Evolutionary conservation across 2,329 filamentous ascomycete genomes (phyloP).

Genomic region (Helotiales sp.): DNA sequence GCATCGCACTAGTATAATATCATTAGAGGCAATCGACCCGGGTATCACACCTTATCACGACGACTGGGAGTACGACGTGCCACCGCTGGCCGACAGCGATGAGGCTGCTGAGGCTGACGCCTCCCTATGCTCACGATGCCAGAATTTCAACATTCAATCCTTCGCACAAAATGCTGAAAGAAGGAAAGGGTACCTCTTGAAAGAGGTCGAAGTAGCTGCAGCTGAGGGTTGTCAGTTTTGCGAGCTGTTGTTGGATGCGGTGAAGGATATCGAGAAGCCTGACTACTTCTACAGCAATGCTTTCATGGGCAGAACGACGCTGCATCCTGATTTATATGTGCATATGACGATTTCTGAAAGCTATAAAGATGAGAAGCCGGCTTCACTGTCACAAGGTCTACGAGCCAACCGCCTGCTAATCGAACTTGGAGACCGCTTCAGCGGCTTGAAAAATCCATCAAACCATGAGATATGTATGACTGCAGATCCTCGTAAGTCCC

Average conservation of each 20-base stretch:
- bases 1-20: neutral
- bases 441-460: slow-evolving; percentile 4
- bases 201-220: slow-evolving; percentile 3
- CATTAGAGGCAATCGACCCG: neutral
- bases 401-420: neutral
- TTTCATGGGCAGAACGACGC: neutral
- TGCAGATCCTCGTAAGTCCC: slow-evolving; percentile 9
- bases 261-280: slow-evolving; percentile 9
- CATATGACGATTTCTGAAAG: slow-evolving; percentile 16
- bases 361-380: neutral
- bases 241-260: slow-evolving; percentile 3
- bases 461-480: slow-evolving; percentile 9
- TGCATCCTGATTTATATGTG: slow-evolving; percentile 12
- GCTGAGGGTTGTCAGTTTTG: slow-evolving; percentile 12
- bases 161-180: neutral
- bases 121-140: slow-evolving; percentile 11
- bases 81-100: neutral
- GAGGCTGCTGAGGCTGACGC: neutral
- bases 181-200: slow-evolving; percentile 5
- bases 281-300: slow-evolving; percentile 14
- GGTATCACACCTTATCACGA: slow-evolving; percentile 1
- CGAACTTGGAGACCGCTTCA: slow-evolving; percentile 13
- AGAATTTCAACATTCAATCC: slow-evolving; percentile 13
- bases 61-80: slow-evolving; percentile 4
- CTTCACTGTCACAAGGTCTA: neutral